Conservation (phyloP, 495 filamentous ascomycete species). For the Talaromyces ruber region DNA sequence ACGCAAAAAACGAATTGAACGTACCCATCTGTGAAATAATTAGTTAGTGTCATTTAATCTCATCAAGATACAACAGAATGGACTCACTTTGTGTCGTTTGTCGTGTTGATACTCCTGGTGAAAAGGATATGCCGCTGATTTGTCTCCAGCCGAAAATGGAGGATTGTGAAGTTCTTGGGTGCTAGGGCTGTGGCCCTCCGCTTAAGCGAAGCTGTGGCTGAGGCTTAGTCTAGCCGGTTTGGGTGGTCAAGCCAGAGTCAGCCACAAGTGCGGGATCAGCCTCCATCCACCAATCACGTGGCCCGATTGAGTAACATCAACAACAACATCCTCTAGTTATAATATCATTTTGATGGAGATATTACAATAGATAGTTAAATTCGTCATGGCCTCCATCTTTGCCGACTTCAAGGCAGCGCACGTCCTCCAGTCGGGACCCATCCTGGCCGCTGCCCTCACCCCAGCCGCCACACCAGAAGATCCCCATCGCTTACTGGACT, state of each 20-base stretch:
- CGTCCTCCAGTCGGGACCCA: constrained; percentile 46
- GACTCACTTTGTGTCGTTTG: constrained; percentile 50
- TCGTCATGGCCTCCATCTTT: constrained; percentile 54
- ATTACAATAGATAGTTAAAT: background rate
- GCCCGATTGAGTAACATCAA: background rate
- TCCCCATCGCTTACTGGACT: constrained; percentile 47
- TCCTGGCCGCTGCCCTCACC: constrained; percentile 59
- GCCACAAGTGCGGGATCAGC: constrained; percentile 9
- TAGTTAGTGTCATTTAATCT: constrained; percentile 3
- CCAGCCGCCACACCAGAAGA: constrained; percentile 52
- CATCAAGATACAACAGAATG: constrained; percentile 5
- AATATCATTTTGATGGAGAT: background rate
- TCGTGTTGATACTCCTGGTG: constrained; percentile 39
- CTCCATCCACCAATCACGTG: constrained; percentile 1
- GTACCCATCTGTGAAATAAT: constrained; percentile 45
- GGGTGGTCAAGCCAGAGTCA: constrained; percentile 3
- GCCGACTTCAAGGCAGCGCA: constrained; percentile 54
- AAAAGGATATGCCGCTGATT: constrained; percentile 23
- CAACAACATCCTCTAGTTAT: background rate
- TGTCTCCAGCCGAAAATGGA: constrained; percentile 33
- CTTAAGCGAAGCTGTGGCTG: constrained; percentile 36
- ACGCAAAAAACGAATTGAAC: constrained; percentile 22
- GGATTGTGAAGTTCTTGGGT: constrained; percentile 38
- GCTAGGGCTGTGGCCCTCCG: constrained; percentile 42
- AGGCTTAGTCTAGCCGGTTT: constrained; percentile 17